Percentiles rank a stretch among this genome's conserved stretches.
These are phyloP conservation scores for Endoconidiophora laricicola DNA, from an alignment of 2,329 filamentous ascomycete genomes.

Conservation along the genomic window DNA sequence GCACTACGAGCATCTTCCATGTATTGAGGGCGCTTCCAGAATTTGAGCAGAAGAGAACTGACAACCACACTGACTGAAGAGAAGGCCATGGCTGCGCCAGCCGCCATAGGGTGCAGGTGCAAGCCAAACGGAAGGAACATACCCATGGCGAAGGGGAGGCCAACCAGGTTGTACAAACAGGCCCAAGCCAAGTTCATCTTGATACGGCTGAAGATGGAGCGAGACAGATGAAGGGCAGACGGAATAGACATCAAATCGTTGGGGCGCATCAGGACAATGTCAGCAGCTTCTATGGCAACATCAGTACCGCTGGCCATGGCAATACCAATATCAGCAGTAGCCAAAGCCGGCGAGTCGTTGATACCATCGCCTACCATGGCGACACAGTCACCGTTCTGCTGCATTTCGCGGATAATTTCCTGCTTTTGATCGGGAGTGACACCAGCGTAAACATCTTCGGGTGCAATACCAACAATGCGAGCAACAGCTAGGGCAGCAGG, in stretches of 20 bases:
- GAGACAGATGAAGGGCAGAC: slow-evolving; percentile 63
- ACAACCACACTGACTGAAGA: slow-evolving; percentile 82
- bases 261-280: slow-evolving; percentile 87
- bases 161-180: slow-evolving; percentile 80
- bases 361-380: slow-evolving; percentile 98
- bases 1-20: slow-evolving; percentile 57
- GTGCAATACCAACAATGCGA: slow-evolving; percentile 60
- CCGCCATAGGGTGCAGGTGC: slow-evolving; percentile 83
- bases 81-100: slow-evolving; percentile 82
- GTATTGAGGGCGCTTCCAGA: slow-evolving; percentile 74
- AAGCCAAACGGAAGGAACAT: slow-evolving; percentile 80
- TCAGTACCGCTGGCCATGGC: slow-evolving; percentile 86
- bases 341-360: slow-evolving; percentile 91
- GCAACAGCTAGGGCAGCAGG: slow-evolving; percentile 76
- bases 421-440: slow-evolving; percentile 87
- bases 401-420: slow-evolving; percentile 61
- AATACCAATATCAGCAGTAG: slow-evolving; percentile 83
- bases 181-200: slow-evolving; percentile 88
- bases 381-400: slow-evolving; percentile 57
- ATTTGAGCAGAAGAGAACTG: slow-evolving; percentile 67
- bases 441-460: slow-evolving; percentile 65
- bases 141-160: slow-evolving; percentile 92
- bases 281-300: slow-evolving; percentile 93
- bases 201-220: slow-evolving; percentile 78
- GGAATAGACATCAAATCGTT: slow-evolving; percentile 89